These are phyloP conservation scores for Thermomucor indicae-seudaticae DNA, from an alignment of 371 early-diverging fungal genomes.

Conservation along the genomic window DNA sequence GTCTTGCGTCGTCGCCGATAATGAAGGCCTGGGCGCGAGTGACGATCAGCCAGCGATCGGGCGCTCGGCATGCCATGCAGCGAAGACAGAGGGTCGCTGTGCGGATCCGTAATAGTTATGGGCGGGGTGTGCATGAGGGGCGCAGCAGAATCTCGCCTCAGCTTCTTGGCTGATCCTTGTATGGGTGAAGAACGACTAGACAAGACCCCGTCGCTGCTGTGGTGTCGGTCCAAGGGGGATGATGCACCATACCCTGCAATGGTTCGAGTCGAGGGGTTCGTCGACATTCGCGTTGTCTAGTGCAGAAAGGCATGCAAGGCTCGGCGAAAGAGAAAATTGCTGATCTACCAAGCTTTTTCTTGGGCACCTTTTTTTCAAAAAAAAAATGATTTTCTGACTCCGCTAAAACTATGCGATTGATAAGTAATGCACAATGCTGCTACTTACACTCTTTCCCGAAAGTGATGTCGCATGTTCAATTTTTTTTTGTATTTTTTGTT, in stretches of 20 bases:
- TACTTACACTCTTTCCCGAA: too few relatives aligned
- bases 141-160: slow-evolving; percentile 40
- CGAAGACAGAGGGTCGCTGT: neutral
- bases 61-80: neutral
- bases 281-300: slow-evolving; percentile 35
- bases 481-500: too few relatives aligned
- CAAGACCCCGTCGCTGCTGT: neutral
- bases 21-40: slow-evolving; percentile 4
- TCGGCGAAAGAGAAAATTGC: too few relatives aligned
- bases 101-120: slow-evolving; percentile 5
- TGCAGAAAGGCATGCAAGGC: slow-evolving; percentile 16
- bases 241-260: slow-evolving; percentile 38
- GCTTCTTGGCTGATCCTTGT: slow-evolving; percentile 6
- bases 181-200: neutral
- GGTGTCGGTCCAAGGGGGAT: slow-evolving; percentile 15
- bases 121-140: slow-evolving; percentile 41
- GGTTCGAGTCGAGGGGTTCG: slow-evolving; percentile 31
- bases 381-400: too few relatives aligned
- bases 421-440: too few relatives aligned
- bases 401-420: too few relatives aligned
- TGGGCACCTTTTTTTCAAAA: too few relatives aligned
- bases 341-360: too few relatives aligned
- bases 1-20: slow-evolving; percentile 17
- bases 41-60: neutral
- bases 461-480: too few relatives aligned